A percentile compares a stretch with the other conserved stretches of the same genome.
Evolutionary conservation across 306 rosid species (phyloP).

Genomic region (Quercus engelmannii): DNA sequence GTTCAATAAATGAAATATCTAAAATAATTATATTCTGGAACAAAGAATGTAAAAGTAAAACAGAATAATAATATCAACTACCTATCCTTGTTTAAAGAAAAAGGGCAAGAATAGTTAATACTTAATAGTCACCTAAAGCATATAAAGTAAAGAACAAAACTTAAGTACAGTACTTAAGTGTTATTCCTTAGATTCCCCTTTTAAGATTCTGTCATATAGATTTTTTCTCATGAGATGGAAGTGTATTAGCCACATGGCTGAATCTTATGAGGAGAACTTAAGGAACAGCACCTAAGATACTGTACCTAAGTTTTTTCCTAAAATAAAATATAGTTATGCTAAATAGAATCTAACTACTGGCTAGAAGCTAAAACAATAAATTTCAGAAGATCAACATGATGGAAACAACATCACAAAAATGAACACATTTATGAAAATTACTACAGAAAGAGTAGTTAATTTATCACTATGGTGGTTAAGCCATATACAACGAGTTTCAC

Average conservation of each 20-base stretch:
- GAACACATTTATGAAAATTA: neutral
- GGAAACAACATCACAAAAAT: neutral
- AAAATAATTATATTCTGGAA: slow-evolving; percentile 10
- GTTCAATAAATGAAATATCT: slow-evolving; percentile 10
- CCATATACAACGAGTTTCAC: neutral
- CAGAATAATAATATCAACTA: neutral
- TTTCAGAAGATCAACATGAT: neutral
- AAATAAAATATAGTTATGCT: neutral
- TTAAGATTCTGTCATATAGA: too few relatives aligned
- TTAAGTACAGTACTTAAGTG: too few relatives aligned
- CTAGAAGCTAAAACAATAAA: neutral
- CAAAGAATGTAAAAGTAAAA: slow-evolving; percentile 6
- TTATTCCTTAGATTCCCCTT: too few relatives aligned
- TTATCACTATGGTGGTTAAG: neutral
- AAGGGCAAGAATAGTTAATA: neutral
- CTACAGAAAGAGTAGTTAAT: neutral
- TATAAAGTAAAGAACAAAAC: neutral
- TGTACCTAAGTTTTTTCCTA: too few relatives aligned
- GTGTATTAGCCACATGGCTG: too few relatives aligned
- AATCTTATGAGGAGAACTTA: too few relatives aligned
- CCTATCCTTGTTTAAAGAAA: neutral
- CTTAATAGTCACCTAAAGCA: neutral
- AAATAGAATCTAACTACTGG: neutral
- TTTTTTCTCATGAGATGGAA: too few relatives aligned
- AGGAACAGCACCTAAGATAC: too few relatives aligned